Evolutionary conservation across 202 grass and related monocot genomes (phyloP), one percentile per base, ranked within the genome.

Genomic region (Zoysia matrella): DNA sequence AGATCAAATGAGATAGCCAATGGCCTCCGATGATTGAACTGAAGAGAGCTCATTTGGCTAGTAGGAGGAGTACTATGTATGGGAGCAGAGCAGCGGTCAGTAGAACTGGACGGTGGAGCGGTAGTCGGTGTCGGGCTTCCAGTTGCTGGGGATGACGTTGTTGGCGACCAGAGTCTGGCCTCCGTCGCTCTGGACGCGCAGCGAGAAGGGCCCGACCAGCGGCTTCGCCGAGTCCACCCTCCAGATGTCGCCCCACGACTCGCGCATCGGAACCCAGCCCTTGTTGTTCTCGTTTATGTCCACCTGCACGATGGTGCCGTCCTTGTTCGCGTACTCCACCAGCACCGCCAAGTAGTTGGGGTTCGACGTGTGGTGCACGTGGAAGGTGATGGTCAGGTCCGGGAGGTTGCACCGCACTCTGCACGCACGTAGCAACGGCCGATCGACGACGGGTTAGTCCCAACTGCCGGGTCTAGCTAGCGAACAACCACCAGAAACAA

Each of bases 211-310:
- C 0, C 71, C 91, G 3, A 52, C 40, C 74, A 97, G 82, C 1
- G 70, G 53, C 55, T 77, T 77, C 75, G 49, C 78, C 0, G 86
- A 36, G 86, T 91, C 84, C n/a, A 89, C 63, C 56, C 77, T 69
- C 89, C 91, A 97, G 69, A 93, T 78, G 62, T 84, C 83, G 3
- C 94, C 94, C 94, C 91, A 97, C 0, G 91, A 97, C 6, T 79
- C 83, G 7, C 55, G 65, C 94, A 93, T 89, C 1, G 81, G 5
- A 40, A 36, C 42, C 91, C 91, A 97, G 10, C 43, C 7, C 7
- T 14, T 7, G 39, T 73, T 36, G 64, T 40, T 44, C 70, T 88
- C 65, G 69, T 80, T 89, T 49, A 96, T 54, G 72, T 96, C 90
- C 22, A 92, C 79, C 68, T 86, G 50, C 41, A 73, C 60, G 16